These are phyloP conservation scores for Myriangium duriaei DNA, from an alignment of 2,329 filamentous ascomycete genomes.

Conservation along the genomic window DNA sequence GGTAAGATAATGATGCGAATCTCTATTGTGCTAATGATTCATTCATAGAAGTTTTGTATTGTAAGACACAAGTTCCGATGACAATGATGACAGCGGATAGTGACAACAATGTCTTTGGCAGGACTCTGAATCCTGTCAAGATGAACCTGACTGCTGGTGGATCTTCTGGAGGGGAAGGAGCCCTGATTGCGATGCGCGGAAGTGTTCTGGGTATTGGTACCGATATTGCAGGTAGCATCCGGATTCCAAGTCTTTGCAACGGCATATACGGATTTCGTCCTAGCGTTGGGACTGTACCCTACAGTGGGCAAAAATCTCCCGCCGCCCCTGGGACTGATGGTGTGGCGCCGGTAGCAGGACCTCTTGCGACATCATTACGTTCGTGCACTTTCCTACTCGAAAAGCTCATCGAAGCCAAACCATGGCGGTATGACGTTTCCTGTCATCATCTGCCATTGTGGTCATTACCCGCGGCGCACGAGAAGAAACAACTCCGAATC, in stretches of 20 bases:
- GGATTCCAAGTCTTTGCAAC: constrained; percentile 73
- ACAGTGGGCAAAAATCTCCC: constrained; percentile 8
- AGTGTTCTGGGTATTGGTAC: constrained; percentile 50
- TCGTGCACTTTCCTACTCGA: constrained; percentile 17
- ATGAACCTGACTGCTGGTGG: constrained; percentile 49
- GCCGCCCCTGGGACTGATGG: constrained; percentile 6
- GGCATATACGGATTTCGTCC: constrained; percentile 22
- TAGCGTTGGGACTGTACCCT: constrained; percentile 11
- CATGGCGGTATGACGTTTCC: constrained; percentile 16
- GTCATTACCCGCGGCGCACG: constrained; percentile 9
- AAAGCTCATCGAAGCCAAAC: constrained; percentile 13
- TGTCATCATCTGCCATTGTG: constrained; percentile 14
- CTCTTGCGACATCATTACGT: constrained; percentile 17
- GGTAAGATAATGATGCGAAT: too few species aligned
- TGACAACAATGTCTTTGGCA: constrained; percentile 28
- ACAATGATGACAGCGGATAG: constrained; percentile 25
- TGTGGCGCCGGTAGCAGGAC: constrained; percentile 16
- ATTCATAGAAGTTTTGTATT: constrained; percentile 39
- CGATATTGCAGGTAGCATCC: constrained; percentile 50
- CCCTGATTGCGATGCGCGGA: constrained; percentile 45
- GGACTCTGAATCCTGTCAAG: constrained; percentile 50
- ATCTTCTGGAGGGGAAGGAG: constrained; percentile 53
- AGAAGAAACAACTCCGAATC: constrained; percentile 13
- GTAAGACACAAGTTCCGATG: constrained; percentile 42
- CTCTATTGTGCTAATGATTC: too few species aligned